Base-by-base conservation (phyloP, 1,139 yeast species). In the Lodderomyces theae region DNA sequence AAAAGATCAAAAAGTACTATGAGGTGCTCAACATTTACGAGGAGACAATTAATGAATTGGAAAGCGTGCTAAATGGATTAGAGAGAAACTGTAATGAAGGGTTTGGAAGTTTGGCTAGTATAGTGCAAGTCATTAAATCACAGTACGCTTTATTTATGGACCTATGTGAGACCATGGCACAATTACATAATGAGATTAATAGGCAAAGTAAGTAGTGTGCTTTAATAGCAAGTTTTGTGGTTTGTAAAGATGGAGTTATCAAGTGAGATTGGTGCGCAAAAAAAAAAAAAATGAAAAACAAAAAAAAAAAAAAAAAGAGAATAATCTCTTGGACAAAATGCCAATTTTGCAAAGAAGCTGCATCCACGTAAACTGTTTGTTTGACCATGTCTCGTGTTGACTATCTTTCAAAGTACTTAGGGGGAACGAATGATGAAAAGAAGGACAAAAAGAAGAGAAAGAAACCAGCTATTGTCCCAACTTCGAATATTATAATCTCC, bases 81-180 rank as follows among this genome's bases (percentile, higher is more conserved):
- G 81, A 75, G 56, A 64, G 62, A 40, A 63, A 60, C 47, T 62
- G 74, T 47, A 61, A 68, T 45, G 69, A 75, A 47, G 74, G 76
- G 7, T 65, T 70, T 43, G 78, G 77, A 35, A 79, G 79, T 15
- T 67, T 83, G 42, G 74, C 75, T 45, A 71, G 69, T 49, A 72
- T 86, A 17, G 74, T 83, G 22, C 72, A 73, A 36, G 85, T 95
- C 0, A 73, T 92, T 24, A 80, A 82, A 51, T 88, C 85, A 51
- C 97, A 90, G 63, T 88, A 88, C 60, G 72, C 74, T 42, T 70
- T 90, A 48, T 90, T 90, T 62, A 86, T 92, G 90, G 95, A 89
- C 53, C 72, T 89, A 39, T 90, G 96, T 44, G 95, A 89, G 61
- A 77, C 82, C 26, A 82, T 90, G 55, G 97, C 97, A 2, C 95